Base-by-base conservation (phyloP, 2,329 filamentous ascomycete species). In the Curvularia sp. region DNA sequence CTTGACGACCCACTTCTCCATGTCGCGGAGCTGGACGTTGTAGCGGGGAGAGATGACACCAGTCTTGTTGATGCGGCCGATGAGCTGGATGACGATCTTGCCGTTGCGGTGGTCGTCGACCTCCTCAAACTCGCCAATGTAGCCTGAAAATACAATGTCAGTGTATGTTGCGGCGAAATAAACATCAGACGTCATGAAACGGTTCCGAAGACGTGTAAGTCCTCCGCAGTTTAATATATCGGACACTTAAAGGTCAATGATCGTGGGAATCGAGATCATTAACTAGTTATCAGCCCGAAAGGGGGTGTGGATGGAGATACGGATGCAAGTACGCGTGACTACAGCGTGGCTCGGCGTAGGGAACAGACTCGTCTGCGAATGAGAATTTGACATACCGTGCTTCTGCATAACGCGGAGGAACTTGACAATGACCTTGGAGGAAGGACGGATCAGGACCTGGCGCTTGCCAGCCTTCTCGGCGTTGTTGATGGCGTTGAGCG, bases 281-380 rank as follows among this genome's bases (percentile, higher is more conserved):
- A 90, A 92, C 94, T 97, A 99, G 95, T 98, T 98, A 98, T 98
- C 92, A 97, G 90, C 90, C 93, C 94, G 95, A 95, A 89, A 76
- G 63, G 54, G 47, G 41, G 32, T 61, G 60, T 73, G 47, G 32
- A 34, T 52, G 39, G 15, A 8, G 27, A 51, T 18, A 27, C 49
- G 21, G n/a, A 21, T 49, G 32, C 5, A 34, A 13, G 32, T 34
- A 34, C 32, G 34, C 41, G 28, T n/a, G 41, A 38, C 32, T 46
- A 12, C 6, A 25, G 38, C 30, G 41, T 23, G 15, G 2, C 18
- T 39, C n/a, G 43, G 30, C 23, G 19, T 21, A 19, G 13, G 45
- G 28, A 57, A 47, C 54, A 52, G 66, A 4, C 10, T 25, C 9
- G 47, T 28, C 23, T 30, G 12, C 10, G 10, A 54, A 43, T 65